Base-by-base conservation (phyloP, 352 stramenopile species). In the Pseudoperonospora humuli region DNA sequence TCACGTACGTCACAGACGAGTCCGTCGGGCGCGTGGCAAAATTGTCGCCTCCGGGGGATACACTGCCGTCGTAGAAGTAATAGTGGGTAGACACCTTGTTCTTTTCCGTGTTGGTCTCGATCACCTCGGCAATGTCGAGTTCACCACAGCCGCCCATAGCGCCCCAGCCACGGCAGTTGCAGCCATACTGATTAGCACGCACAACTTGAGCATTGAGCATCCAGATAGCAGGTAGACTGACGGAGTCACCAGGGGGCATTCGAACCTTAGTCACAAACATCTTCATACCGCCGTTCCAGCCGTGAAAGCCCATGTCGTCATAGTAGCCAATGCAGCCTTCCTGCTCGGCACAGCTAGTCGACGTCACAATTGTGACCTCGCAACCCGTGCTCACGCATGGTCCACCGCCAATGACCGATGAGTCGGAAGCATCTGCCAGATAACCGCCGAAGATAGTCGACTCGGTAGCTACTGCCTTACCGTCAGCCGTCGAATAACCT, bases 81-180 rank as follows among this genome's bases (percentile, higher is more conserved):
- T 81, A 87, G 71, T 90, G 77, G 17, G 75, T 87, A 21, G 77
- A 68, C n/a, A 84, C 45, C 32, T 63, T 58, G 54, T 25, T 75
- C 32, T 63, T 58, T 51, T 25, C 74, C 34, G 55, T 55, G 55
- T 84, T 70, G 45, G 76, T 82, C 44, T 70, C 56, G 13, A 90
- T 50, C 29, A 85, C 75, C 55, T 90, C 77, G 23, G 65, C 75
- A 25, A 90, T 84, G 46, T 90, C 75, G 32, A 90, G 69, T 45
- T 90, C 77, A 38, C 77, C 77, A 39, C 77, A 90, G 41, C 77
- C 77, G 20, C 77, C 77, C 17, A 32, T 57, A 23, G 73, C 61
- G 51, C 70, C 75, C 34, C 67, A 44, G 39, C 75, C 75, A 58
- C 77, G 77, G 62, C 77, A 90, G 71, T 90, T 90, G 75, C 77